Base-by-base conservation (phyloP, 768 basidiomycete species). In the Suillus tomentosus region DNA sequence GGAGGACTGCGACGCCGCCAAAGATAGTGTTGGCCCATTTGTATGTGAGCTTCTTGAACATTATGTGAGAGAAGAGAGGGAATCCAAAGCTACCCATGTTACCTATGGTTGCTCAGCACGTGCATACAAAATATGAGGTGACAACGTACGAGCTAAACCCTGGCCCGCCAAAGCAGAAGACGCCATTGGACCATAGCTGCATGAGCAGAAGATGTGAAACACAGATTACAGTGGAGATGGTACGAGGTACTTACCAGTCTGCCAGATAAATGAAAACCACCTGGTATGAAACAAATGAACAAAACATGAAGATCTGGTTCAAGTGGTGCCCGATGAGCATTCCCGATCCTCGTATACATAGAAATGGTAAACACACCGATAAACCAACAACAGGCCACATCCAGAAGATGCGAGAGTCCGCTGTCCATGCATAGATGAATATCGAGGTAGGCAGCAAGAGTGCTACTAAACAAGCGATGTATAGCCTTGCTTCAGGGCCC, bases 371-470 rank as follows among this genome's bases (percentile, higher is more conserved):
- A 68, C 55, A 59, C 42, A 15, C 45, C 17, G 36, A 50, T 36
- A 62, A 54, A 17, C 61, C 60, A 3, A 72, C 66, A n/a, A 65
- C 48, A 6, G 71, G 69, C 66, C 66, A 86, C 48, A 88, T 84
- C 89, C 90, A 92, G 61, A 81, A 84, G 2, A 89, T 78, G 8
- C 66, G 66, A 1, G 79, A 66, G 62, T 80, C 84, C 17, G 85
- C 83, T 24, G 86, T 85, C 85, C 88, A 90, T 0, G 87, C 89
- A 70, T 87, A 92, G 45, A 91, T 85, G 73, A 90, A 85, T 81
- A 89, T 85, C 17, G 81, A 81, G 3, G 78, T 64, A 0, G 87
- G 87, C 62, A 87, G 78, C 8, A 87, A 67, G 53, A 86, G 62
- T 0, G 80, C 85, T 0, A 83, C 86, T 40, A 80, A 67, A 68